Evolutionary conservation across 2,329 filamentous ascomycete genomes (phyloP).

Genomic region (Monascus ruber): DNA sequence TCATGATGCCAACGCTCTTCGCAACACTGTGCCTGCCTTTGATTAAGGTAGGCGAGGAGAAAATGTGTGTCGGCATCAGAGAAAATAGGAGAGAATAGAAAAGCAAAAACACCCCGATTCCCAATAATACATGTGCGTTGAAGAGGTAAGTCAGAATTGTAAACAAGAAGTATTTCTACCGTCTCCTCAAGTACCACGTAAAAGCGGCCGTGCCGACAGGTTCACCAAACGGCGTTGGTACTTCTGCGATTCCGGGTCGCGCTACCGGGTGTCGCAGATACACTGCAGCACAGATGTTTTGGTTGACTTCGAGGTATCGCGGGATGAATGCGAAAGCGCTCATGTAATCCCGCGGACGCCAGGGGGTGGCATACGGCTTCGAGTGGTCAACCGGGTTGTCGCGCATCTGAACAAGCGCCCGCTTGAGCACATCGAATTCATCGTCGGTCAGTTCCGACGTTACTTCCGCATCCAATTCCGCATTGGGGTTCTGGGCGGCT

Average conservation of each 20-base stretch:
- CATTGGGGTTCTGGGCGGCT: constrained; percentile 17
- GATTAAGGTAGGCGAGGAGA: too few relatives aligned
- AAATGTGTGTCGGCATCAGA: too few relatives aligned
- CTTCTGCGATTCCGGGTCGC: constrained; percentile 65
- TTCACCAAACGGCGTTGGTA: constrained; percentile 68
- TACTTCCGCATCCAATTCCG: constrained; percentile 25
- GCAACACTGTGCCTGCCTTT: too few relatives aligned
- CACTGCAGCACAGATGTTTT: constrained; percentile 89
- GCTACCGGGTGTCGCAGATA: constrained; percentile 92
- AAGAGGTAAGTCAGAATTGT: constrained; percentile 10
- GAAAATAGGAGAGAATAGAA: constrained; percentile 6
- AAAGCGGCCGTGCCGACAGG: constrained; percentile 70
- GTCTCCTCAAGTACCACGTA: constrained; percentile 83
- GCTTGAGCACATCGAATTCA: constrained; percentile 35
- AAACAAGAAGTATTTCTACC: constrained; percentile 39
- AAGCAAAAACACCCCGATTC: constrained; percentile 13
- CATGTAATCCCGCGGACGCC: constrained; percentile 80
- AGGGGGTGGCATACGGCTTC: constrained; percentile 86
- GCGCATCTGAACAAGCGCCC: constrained; percentile 52
- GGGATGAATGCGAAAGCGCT: constrained; percentile 89
- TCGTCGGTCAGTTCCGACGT: constrained; percentile 38
- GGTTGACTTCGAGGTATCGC: constrained; percentile 92
- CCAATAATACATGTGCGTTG: constrained; percentile 26
- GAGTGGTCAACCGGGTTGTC: constrained; percentile 64
- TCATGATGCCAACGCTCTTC: too few relatives aligned